These are phyloP conservation scores for Pseudopediastrum boryanum DNA, from an alignment of 139 green algal species.

Conservation along the genomic window DNA sequence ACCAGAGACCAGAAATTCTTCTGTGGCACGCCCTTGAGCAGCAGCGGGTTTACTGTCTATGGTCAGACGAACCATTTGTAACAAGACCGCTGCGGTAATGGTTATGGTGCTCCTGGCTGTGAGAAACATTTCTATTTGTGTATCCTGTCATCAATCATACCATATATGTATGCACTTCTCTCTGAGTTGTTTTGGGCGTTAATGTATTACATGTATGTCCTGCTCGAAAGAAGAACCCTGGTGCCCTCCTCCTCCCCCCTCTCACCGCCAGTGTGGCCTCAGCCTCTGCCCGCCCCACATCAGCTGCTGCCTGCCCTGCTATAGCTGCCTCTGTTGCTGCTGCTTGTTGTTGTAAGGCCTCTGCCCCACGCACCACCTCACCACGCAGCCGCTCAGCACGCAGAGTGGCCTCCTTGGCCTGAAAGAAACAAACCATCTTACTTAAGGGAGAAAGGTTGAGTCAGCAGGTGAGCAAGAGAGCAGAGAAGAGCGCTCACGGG, in stretches of 20 bases:
- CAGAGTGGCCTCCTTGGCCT: background rate
- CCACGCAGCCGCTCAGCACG: slow-evolving; percentile 15
- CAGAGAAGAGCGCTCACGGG: background rate
- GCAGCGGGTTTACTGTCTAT: no score
- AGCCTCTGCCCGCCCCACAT: background rate
- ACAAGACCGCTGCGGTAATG: no score
- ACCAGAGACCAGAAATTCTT: no score
- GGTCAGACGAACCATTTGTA: no score
- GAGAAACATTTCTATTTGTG: no score
- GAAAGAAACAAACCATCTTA: no score
- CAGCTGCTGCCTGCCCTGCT: background rate
- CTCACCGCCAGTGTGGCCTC: background rate
- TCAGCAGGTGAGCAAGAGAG: background rate
- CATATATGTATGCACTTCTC: background rate
- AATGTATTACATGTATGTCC: background rate
- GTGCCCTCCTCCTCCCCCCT: background rate
- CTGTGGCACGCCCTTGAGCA: no score
- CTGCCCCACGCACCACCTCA: slow-evolving; percentile 10
- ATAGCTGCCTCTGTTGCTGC: background rate
- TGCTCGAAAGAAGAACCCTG: background rate
- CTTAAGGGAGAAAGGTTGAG: no score
- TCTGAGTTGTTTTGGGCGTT: background rate
- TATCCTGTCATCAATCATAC: background rate
- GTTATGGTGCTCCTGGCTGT: no score
- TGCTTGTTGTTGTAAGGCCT: slow-evolving; percentile 7